These are phyloP conservation scores for Pyropia yezoensis DNA, from an alignment of 23 red algal species.

Conservation along the genomic window DNA sequence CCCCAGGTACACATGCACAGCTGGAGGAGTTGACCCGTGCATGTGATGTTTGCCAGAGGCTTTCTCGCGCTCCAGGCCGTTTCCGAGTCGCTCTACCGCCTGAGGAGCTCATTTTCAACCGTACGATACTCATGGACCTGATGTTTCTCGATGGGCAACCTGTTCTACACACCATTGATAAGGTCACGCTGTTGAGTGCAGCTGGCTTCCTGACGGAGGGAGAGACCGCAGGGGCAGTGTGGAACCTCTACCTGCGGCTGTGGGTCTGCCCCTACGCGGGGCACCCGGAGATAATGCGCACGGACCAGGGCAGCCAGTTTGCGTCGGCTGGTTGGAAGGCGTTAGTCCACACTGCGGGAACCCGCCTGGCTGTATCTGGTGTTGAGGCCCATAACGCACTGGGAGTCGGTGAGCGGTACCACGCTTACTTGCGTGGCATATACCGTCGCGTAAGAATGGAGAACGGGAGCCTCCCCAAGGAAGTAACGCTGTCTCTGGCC, in stretches of 20 bases:
- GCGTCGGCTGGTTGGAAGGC: slow-evolving; percentile 3
- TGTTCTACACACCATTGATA: slow-evolving; percentile 11
- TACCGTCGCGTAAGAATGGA: not conserved
- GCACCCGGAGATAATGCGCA: not conserved
- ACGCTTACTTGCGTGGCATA: slow-evolving; percentile 7
- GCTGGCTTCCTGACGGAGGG: slow-evolving; percentile 8
- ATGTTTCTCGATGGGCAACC: slow-evolving; percentile 4
- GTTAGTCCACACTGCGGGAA: not conserved
- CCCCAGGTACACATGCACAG: not conserved
- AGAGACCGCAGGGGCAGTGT: slow-evolving; percentile 1
- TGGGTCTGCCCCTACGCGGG: slow-evolving; percentile 1
- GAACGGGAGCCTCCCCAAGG: not conserved
- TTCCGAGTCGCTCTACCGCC: slow-evolving; percentile 9
- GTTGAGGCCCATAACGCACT: slow-evolving; percentile 22
- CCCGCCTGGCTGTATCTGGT: not conserved
- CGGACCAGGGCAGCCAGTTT: slow-evolving; percentile 6
- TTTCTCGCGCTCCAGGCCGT: slow-evolving; percentile 3
- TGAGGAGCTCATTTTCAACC: slow-evolving; percentile 3
- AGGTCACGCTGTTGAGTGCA: slow-evolving; percentile 8
- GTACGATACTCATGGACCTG: slow-evolving; percentile 6
- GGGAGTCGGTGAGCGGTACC: slow-evolving; percentile 3
- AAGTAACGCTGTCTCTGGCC: slow-evolving; percentile 1
- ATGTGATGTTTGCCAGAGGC: slow-evolving; percentile 9
- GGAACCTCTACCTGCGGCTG: slow-evolving; percentile 3
- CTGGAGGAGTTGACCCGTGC: not conserved